Base-by-base conservation (phyloP, 371 early-diverging fungal species). In the Syncephalastrum monosporum region DNA sequence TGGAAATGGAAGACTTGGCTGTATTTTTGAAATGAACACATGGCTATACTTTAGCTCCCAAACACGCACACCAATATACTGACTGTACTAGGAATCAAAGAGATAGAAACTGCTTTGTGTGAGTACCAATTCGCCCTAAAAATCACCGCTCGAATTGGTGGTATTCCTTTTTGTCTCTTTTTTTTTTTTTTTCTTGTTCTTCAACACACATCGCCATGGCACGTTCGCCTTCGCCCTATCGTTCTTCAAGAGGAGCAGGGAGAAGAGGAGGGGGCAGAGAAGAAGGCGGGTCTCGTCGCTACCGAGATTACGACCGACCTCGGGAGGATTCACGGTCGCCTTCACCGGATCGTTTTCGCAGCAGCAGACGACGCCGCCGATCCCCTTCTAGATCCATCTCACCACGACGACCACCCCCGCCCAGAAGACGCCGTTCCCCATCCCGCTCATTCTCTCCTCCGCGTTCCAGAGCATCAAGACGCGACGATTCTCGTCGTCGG, bases 301-400 rank as follows among this genome's bases (percentile, higher is more conserved):
- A 79, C n/a, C 71, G 72, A 49, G 79, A 79, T 33, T 55, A 71
- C 8, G 79, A 79, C 17, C 51, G 44, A 2, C 73, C 78, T 14
- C 60, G 65, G 27, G 60, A 68, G 6, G 59, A 64, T 16, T 74
- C 74, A 12, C 60, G 71, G 5, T 67, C 71, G 5, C 54, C 45
- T 25, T 61, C 69, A 41, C 38, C 38, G 10, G 38, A 33, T 33
- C 38, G 38, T 8, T 33, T 8, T 10, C 38, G 38, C 38, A 33
- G 12, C 38, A 33, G 10, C 38, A 33, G 38, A 33, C 5, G 38
- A 10, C 38, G 33, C 4, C 38, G 33, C 33, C 33, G 14, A 19
- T 51, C 51, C 13, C 64, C 62, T 16, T 50, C 50, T 5, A 24
- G 57, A 41, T 19, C 53, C 45, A 42, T 42, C 10, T 41, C 55